Conservation (phyloP, 1,139 yeast species). For the Protomyces pachydermus region DNA sequence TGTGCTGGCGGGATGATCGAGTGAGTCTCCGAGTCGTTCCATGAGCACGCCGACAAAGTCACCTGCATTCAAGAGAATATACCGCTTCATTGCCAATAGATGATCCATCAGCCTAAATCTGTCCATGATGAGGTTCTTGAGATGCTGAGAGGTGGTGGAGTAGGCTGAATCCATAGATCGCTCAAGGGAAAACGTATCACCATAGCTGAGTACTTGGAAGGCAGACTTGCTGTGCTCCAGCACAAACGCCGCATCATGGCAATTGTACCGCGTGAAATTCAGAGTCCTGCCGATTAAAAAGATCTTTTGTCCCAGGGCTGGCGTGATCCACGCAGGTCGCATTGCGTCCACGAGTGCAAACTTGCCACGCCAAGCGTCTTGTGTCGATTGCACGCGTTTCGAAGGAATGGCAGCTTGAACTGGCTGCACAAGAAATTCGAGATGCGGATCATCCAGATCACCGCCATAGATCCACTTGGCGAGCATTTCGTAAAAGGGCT, state of each 20-base stretch:
- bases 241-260: constrained; percentile 60
- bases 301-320: constrained; percentile 50
- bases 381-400: constrained; percentile 28
- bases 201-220: constrained; percentile 29
- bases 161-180: constrained; percentile 51
- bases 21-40: constrained; percentile 50
- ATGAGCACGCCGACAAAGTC: constrained; percentile 71
- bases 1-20: constrained; percentile 58
- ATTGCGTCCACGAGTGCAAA: constrained; percentile 40
- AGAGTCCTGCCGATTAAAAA: constrained; percentile 75
- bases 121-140: constrained; percentile 50
- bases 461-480: constrained; percentile 70
- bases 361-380: constrained; percentile 37
- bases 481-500: constrained; percentile 60
- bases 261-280: constrained; percentile 60
- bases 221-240: constrained; percentile 43
- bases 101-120: constrained; percentile 54
- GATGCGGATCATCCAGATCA: constrained; percentile 49
- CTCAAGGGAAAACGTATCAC: constrained; percentile 42
- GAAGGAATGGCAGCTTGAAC: constrained; percentile 11
- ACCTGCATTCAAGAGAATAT: constrained; percentile 66
- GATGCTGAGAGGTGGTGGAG: constrained; percentile 52
- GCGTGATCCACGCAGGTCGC: constrained; percentile 58
- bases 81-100: constrained; percentile 57
- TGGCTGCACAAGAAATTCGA: constrained; percentile 65